phyloP scores from a whole-genome alignment of 2,329 filamentous ascomycete species.

The Pseudohalonectria lignicola region DNA sequence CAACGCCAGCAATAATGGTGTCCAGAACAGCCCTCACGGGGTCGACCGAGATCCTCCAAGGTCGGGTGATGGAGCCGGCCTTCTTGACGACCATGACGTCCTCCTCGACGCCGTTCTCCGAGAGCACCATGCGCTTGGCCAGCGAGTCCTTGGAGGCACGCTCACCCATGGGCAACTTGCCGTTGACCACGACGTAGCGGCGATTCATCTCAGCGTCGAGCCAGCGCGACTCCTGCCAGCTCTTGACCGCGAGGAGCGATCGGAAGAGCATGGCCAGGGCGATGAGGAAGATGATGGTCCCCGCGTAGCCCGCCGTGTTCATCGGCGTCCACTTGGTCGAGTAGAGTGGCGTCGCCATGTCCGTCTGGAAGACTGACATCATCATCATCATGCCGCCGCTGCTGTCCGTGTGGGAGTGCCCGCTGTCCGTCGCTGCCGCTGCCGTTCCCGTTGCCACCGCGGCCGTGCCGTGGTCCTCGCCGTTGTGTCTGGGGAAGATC shows the following conservation, averaged over 20 bases:
- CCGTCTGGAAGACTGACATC: conserved; percentile 50
- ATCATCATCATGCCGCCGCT: conserved; percentile 19
- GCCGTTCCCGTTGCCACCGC: neutral
- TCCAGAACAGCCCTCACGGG: conserved; percentile 61
- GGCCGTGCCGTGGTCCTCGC: conserved; percentile 2
- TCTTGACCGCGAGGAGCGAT: conserved; percentile 60
- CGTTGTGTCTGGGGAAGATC: conserved; percentile 5
- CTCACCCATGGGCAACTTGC: conserved; percentile 47
- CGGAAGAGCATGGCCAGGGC: conserved; percentile 61
- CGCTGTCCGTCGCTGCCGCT: neutral
- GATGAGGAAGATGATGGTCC: conserved; percentile 85
- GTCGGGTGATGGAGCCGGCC: conserved; percentile 39
- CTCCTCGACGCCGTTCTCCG: conserved; percentile 72
- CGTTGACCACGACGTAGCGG: conserved; percentile 65
- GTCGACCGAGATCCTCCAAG: conserved; percentile 77
- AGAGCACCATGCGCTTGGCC: conserved; percentile 54
- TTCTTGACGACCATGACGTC: conserved; percentile 62
- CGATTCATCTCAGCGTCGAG: conserved; percentile 60
- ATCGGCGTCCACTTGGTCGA: conserved; percentile 63
- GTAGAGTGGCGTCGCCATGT: conserved; percentile 37
- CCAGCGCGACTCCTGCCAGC: conserved; percentile 52
- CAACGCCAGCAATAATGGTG: conserved; percentile 62
- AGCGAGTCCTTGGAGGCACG: conserved; percentile 47
- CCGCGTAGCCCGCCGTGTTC: conserved; percentile 64
- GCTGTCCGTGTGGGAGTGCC: neutral